phyloP scores from a whole-genome alignment of 2,329 filamentous ascomycete species.

The Hymenoscyphus scutula region DNA sequence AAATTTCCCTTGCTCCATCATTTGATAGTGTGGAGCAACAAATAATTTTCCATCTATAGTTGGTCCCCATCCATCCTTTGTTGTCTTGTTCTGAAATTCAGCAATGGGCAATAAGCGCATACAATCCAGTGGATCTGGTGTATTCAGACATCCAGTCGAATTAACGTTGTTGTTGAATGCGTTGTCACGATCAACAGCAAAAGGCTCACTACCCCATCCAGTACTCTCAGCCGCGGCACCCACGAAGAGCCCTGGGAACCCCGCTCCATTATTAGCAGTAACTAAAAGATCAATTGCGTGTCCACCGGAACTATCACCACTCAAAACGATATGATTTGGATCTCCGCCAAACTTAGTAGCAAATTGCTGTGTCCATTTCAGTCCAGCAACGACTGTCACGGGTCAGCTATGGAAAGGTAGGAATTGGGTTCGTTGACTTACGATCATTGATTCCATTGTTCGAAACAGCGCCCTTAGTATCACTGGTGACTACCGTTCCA shows the following conservation, averaged over 20 bases:
- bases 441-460: conserved; percentile 56
- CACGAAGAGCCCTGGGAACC: conserved; percentile 43
- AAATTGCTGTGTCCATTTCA: conserved; percentile 4
- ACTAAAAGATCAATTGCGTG: conserved; percentile 60
- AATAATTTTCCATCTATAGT: conserved; percentile 18
- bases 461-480: conserved; percentile 42
- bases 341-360: conserved; percentile 60
- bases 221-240: conserved; percentile 49
- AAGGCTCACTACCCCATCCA: conserved; percentile 41
- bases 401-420: background rate
- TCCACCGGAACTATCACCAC: conserved; percentile 65
- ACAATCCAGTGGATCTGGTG: conserved; percentile 41
- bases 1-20: conserved; percentile 48
- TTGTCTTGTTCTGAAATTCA: conserved; percentile 41
- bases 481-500: conserved; percentile 44
- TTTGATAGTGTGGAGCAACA: conserved; percentile 25
- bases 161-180: conserved; percentile 47
- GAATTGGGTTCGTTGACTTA: background rate
- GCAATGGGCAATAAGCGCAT: conserved; percentile 43
- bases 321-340: conserved; percentile 61
- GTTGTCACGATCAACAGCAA: conserved; percentile 35
- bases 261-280: conserved; percentile 46
- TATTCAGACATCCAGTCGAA: conserved; percentile 41
- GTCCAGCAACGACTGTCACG: background rate
- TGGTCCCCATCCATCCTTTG: conserved; percentile 16